These are phyloP conservation scores for Solanum tacnaense DNA, from an alignment of 257 asterid genomes.

Conservation along the genomic window DNA sequence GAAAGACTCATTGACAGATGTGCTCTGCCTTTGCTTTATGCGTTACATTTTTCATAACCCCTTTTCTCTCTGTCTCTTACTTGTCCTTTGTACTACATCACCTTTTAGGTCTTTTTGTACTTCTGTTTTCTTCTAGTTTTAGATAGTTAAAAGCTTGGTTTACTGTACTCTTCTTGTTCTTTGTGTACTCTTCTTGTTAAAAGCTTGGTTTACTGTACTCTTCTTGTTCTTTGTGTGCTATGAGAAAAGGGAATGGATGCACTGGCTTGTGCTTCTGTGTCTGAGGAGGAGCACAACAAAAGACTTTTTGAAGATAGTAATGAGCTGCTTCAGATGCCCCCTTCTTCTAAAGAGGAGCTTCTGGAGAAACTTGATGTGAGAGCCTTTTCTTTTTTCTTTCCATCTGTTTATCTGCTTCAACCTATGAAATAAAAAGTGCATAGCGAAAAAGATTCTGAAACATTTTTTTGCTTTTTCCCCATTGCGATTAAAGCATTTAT, in stretches of 20 bases:
- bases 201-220: background rate
- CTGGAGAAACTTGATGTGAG: too few species aligned
- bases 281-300: too few species aligned
- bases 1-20: background rate
- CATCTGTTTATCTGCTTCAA: background rate
- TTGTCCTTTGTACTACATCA: background rate
- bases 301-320: background rate
- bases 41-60: background rate
- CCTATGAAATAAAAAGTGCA: background rate
- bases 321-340: background rate
- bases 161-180: background rate
- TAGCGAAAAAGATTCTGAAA: background rate
- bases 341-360: background rate
- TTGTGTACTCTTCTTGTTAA: too few species aligned
- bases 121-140: background rate
- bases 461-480: background rate
- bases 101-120: background rate
- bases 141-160: background rate
- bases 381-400: background rate
- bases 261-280: background rate
- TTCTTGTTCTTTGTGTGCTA: background rate
- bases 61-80: too few species aligned
- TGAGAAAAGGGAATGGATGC: background rate
- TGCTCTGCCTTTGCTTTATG: background rate
- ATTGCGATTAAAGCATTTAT: background rate